Percentiles rank a stretch among this genome's conserved stretches.
Evolutionary conservation across 2,329 filamentous ascomycete genomes (phyloP).

Genomic region (Arthrobotrys sphaeroides): DNA sequence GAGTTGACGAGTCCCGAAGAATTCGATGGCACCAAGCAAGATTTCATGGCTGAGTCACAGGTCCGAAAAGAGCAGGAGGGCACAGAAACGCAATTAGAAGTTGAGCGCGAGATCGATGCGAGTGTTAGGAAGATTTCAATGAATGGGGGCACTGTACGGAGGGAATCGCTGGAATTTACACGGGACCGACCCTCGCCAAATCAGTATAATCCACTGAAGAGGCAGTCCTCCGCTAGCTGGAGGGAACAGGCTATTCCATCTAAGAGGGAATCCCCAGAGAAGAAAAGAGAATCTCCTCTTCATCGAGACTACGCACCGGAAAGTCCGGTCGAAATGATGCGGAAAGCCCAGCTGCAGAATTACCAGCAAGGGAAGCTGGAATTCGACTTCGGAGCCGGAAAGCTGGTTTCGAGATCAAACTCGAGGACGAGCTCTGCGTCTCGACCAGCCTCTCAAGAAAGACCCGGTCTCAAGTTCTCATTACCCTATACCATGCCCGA

Average conservation of each 20-base stretch:
- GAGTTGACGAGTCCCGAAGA: conserved; percentile 34
- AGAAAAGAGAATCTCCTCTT: conserved; percentile 34
- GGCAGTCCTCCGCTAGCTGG: conserved; percentile 52
- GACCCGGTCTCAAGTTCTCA: conserved; percentile 29
- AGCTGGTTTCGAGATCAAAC: conserved; percentile 35
- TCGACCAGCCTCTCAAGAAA: conserved; percentile 18
- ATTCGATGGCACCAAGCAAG: conserved; percentile 36
- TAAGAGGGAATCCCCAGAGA: conserved; percentile 48
- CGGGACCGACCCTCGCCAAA: conserved; percentile 40
- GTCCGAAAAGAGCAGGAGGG: conserved; percentile 33
- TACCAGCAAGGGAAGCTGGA: conserved; percentile 32
- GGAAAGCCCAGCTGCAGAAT: conserved; percentile 37
- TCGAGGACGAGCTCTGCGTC: conserved; percentile 43
- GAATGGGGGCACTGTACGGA: background rate
- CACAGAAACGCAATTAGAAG: conserved; percentile 12
- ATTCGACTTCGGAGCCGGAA: conserved; percentile 34
- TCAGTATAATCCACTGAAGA: conserved; percentile 52
- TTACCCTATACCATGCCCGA: conserved; percentile 21
- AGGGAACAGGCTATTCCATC: conserved; percentile 49
- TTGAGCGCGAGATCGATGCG: conserved; percentile 13
- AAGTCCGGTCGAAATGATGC: conserved; percentile 47
- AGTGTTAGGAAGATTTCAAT: conserved; percentile 22
- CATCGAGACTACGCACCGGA: conserved; percentile 26
- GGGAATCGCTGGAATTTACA: conserved; percentile 47
- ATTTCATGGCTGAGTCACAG: conserved; percentile 45